These are phyloP conservation scores for Penicillium brevicompactum DNA, from an alignment of 2,329 filamentous ascomycete genomes.

Conservation along the genomic window DNA sequence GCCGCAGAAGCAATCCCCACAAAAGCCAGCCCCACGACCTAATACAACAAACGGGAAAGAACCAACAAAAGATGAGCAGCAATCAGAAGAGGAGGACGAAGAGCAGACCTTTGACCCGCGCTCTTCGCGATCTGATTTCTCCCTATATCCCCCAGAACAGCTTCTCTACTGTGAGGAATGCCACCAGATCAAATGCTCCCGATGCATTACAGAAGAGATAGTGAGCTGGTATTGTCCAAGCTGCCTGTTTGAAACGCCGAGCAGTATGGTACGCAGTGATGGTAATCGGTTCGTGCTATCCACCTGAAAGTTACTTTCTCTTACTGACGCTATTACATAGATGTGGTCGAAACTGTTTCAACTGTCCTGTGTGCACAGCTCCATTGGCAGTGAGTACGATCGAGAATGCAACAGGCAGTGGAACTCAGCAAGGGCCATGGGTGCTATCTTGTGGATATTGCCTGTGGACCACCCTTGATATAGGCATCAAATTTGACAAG, in stretches of 20 bases:
- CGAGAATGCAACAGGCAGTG: constrained; percentile 54
- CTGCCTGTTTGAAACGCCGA: constrained; percentile 94
- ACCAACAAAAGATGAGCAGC: constrained; percentile 23
- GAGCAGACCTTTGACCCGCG: constrained; percentile 84
- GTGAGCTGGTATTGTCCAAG: constrained; percentile 94
- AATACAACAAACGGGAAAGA: background rate
- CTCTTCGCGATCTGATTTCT: constrained; percentile 82
- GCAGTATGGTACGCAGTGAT: constrained; percentile 87
- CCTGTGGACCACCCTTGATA: constrained; percentile 87
- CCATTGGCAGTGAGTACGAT: constrained; percentile 75
- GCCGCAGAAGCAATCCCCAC: constrained; percentile 32
- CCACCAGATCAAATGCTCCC: constrained; percentile 89
- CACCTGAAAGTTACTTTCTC: background rate
- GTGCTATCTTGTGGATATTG: constrained; percentile 87
- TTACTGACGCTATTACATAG: constrained; percentile 49
- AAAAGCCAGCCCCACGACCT: constrained; percentile 25
- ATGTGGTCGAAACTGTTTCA: constrained; percentile 92
- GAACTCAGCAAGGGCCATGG: constrained; percentile 62
- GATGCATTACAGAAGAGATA: constrained; percentile 91
- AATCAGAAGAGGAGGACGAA: constrained; percentile 63
- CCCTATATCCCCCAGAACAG: constrained; percentile 88
- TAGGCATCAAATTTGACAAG: constrained; percentile 87
- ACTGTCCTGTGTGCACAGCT: constrained; percentile 85
- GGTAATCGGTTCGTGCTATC: constrained; percentile 74
- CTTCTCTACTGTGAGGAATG: constrained; percentile 97